A percentile compares a stretch with the other conserved stretches of the same genome.
Evolutionary conservation across 345 rosid genomes (phyloP).

Genomic region (Linum trigynum): DNA sequence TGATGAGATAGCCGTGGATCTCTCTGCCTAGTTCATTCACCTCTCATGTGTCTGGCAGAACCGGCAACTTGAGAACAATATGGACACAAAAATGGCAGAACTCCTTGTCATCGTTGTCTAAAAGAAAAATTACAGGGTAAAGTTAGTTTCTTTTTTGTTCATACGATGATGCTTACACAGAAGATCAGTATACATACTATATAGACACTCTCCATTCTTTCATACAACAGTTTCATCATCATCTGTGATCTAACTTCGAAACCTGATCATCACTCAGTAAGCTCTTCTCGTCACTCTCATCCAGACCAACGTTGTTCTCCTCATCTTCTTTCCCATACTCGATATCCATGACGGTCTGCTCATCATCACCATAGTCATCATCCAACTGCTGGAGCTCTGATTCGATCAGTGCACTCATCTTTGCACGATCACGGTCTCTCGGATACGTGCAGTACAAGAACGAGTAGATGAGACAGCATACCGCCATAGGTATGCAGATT

Average conservation of each 20-base stretch:
- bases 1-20: conserved; percentile 23
- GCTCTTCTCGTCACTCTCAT: conserved; percentile 32
- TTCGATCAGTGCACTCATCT: conserved; percentile 67
- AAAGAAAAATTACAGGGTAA: too few species aligned
- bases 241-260: neutral
- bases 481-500: conserved; percentile 66
- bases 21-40: conserved; percentile 17
- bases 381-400: conserved; percentile 56
- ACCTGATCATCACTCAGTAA: conserved; percentile 14
- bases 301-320: conserved; percentile 13
- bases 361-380: conserved; percentile 5
- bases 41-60: too few species aligned
- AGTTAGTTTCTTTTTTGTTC: too few species aligned
- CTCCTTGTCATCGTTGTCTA: too few species aligned
- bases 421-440: conserved; percentile 61
- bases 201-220: too few species aligned
- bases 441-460: conserved; percentile 73
- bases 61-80: too few species aligned
- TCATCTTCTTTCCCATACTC: conserved; percentile 22
- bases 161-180: too few species aligned
- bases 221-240: neutral
- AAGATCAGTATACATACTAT: too few species aligned
- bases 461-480: conserved; percentile 68
- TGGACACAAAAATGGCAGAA: too few species aligned
- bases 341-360: conserved; percentile 27